phyloP scores from a whole-genome alignment of 106 monocot genomes.

The Phalaenopsis aphrodite region DNA sequence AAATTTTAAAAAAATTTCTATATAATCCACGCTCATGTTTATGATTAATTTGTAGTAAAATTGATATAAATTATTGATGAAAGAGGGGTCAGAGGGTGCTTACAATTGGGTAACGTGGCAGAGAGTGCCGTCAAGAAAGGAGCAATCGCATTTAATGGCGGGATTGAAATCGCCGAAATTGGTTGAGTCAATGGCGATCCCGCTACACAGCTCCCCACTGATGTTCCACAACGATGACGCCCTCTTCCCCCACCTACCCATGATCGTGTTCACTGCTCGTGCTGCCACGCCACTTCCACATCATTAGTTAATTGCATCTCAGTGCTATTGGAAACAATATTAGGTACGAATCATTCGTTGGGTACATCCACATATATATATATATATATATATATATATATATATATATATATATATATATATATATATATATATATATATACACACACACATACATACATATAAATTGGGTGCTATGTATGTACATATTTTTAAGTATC shows the following conservation, averaged over 20 bases:
- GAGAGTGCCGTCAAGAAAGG: constrained; percentile 14
- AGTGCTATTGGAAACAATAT: no score
- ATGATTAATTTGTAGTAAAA: no score
- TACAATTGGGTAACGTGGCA: constrained; percentile 57
- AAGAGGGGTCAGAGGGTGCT: not conserved
- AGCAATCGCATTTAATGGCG: constrained; percentile 49
- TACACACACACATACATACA: no score
- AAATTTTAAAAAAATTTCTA: no score
- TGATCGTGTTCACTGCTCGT: constrained; percentile 30
- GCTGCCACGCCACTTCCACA: constrained; percentile 11
- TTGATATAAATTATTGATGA: not conserved
- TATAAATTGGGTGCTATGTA: no score
- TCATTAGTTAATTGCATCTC: not conserved
- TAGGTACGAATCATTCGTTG: no score
- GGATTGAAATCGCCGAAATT: constrained; percentile 34
- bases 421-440: no score
- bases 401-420: no score
- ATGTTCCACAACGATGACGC: constrained; percentile 28
- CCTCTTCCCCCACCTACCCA: constrained; percentile 26
- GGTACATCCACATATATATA: no score
- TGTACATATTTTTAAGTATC: no score
- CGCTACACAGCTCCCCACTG: constrained; percentile 37
- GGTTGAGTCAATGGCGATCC: constrained; percentile 30
- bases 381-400: no score
- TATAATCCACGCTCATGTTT: no score